Evolutionary conservation across 768 basidiomycete species (phyloP).

Genomic region (Suillus ampliporus): DNA sequence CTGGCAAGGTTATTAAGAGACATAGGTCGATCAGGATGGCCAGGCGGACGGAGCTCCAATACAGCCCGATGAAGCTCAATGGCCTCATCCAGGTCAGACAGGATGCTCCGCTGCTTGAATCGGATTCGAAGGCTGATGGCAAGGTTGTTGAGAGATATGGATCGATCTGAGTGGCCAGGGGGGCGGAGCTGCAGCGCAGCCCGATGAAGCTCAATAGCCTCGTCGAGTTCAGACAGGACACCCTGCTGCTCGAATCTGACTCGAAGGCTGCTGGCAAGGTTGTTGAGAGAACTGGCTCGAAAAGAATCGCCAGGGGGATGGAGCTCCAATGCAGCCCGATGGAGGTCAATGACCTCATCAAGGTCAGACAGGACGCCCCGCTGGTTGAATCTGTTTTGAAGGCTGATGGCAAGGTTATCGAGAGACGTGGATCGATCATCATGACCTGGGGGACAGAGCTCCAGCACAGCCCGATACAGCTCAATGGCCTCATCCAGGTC

Average conservation of each 20-base stretch:
- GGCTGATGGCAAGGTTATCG: slow-evolving; percentile 8
- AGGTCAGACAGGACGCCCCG: too few species aligned
- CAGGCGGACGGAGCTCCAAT: slow-evolving; percentile 2
- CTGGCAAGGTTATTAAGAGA: not conserved
- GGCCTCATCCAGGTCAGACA: not conserved
- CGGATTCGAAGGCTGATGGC: too few species aligned
- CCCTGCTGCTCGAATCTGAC: not conserved
- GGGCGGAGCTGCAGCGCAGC: not conserved
- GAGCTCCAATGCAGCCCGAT: slow-evolving; percentile 21
- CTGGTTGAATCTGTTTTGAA: not conserved
- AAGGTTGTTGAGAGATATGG: not conserved
- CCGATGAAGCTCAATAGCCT: slow-evolving; percentile 3
- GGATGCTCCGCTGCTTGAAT: not conserved
- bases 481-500: too few species aligned
- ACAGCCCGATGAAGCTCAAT: not conserved
- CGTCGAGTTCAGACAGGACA: not conserved
- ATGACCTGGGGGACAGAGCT: too few species aligned
- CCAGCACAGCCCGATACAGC: too few species aligned
- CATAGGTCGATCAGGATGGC: not conserved
- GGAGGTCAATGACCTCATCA: too few species aligned
- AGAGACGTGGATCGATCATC: not conserved
- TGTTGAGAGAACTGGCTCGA: slow-evolving; percentile 15
- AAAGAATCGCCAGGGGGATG: slow-evolving; percentile 18
- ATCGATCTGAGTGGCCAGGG: not conserved
- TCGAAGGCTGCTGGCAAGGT: slow-evolving; percentile 4